phyloP scores from a whole-genome alignment of 495 filamentous ascomycete species.

The Cercophora samala region DNA sequence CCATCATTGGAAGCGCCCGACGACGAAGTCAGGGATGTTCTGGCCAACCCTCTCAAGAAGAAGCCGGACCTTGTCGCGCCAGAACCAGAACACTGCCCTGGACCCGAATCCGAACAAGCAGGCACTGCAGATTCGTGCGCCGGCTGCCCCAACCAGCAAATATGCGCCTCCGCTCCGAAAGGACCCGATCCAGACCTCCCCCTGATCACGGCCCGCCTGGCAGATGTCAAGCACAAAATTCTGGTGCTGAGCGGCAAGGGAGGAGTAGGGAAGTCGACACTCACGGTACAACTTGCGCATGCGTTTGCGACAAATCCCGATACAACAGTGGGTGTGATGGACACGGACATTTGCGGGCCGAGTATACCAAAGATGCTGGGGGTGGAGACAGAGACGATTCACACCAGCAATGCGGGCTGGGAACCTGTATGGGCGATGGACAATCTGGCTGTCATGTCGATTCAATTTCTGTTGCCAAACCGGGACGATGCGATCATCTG shows the following conservation, averaged over 20 bases:
- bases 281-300: conserved; percentile 80
- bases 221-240: conserved; percentile 82
- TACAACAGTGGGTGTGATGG: conserved; percentile 84
- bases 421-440: conserved; percentile 90
- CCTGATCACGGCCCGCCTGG: conserved; percentile 76
- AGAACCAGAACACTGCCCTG: conserved; percentile 95
- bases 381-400: conserved; percentile 87
- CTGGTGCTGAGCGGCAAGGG: conserved; percentile 92
- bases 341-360: conserved; percentile 94
- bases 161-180: conserved; percentile 91
- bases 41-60: conserved; percentile 65
- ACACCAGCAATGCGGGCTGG: conserved; percentile 78
- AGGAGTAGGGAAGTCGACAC: conserved; percentile 93
- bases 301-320: conserved; percentile 77
- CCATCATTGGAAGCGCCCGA: conserved; percentile 66
- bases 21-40: conserved; percentile 57
- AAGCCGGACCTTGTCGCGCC: conserved; percentile 84
- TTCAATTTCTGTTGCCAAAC: conserved; percentile 96
- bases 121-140: conserved; percentile 85
- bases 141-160: conserved; percentile 91
- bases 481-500: conserved; percentile 93
- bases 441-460: conserved; percentile 89
- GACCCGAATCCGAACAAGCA: conserved; percentile 81
- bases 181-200: conserved; percentile 94
- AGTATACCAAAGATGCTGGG: conserved; percentile 98